Conservation (phyloP, 2,329 filamentous ascomycete genomes). For the Chaetomiaceae sp. region DNA sequence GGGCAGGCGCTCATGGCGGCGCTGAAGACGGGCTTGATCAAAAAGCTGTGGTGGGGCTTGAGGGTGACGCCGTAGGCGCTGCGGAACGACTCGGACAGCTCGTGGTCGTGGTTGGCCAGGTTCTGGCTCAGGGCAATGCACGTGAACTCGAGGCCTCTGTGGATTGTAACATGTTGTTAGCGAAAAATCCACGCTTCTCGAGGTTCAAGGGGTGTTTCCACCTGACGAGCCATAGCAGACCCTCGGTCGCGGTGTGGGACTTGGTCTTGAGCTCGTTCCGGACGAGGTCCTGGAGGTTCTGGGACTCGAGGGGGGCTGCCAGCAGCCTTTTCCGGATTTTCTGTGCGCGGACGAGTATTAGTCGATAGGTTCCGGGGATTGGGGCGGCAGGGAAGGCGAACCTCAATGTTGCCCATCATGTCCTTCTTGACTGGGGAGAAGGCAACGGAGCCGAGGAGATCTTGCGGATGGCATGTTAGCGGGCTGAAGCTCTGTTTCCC, state of each 20-base stretch:
- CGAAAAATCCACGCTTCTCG: constrained; percentile 21
- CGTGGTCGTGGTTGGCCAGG: constrained; percentile 60
- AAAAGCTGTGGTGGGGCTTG: constrained; percentile 84
- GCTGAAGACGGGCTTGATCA: constrained; percentile 88
- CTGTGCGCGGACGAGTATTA: constrained; percentile 40
- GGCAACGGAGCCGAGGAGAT: constrained; percentile 64
- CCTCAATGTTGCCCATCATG: constrained; percentile 87
- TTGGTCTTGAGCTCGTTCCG: constrained; percentile 83
- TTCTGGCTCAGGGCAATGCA: constrained; percentile 77
- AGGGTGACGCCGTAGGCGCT: constrained; percentile 79
- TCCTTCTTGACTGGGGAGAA: constrained; percentile 91
- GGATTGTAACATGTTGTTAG: constrained; percentile 4
- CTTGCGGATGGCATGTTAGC: constrained; percentile 33
- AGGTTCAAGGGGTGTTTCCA: constrained; percentile 42
- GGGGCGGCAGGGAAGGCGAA: constrained; percentile 35
- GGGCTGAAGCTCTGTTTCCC: neutral
- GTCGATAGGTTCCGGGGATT: neutral
- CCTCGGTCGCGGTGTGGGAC: constrained; percentile 85
- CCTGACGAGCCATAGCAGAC: constrained; percentile 86
- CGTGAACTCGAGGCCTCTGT: constrained; percentile 90
- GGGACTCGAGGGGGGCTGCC: constrained; percentile 72
- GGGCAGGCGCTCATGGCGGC: constrained; percentile 91
- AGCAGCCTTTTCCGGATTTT: constrained; percentile 85
- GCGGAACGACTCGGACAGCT: constrained; percentile 84
- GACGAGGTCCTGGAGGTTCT: constrained; percentile 79